Conservation (phyloP, 2,329 filamentous ascomycete species). For the Nemania sp. region DNA sequence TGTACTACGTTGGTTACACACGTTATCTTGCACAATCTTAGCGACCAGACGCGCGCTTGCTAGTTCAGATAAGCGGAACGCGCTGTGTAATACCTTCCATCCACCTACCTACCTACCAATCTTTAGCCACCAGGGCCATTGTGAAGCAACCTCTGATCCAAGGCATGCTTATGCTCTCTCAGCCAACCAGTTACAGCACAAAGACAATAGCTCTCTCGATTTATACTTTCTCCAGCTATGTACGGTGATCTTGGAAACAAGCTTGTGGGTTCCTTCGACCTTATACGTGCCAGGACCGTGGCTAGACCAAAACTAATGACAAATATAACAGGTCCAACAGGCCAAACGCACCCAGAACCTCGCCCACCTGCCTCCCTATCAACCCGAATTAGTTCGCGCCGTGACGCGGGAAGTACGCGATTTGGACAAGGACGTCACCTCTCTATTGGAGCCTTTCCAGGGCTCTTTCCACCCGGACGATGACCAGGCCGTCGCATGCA, state of each 20-base stretch:
- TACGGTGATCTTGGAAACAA: slow-evolving; percentile 89
- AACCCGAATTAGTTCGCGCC: slow-evolving; percentile 85
- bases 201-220: too few relatives aligned
- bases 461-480: slow-evolving; percentile 83
- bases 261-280: slow-evolving; percentile 59
- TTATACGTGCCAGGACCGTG: not conserved
- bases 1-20: too few relatives aligned
- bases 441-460: slow-evolving; percentile 79
- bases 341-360: slow-evolving; percentile 93
- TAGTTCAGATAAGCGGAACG: too few relatives aligned
- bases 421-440: slow-evolving; percentile 81
- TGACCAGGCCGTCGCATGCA: slow-evolving; percentile 83
- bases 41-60: too few relatives aligned
- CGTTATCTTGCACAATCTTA: too few relatives aligned
- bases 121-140: not conserved
- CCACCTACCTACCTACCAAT: not conserved
- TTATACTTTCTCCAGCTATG: slow-evolving; percentile 57
- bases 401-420: slow-evolving; percentile 92
- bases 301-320: slow-evolving; percentile 26
- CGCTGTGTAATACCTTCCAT: too few relatives aligned
- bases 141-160: not conserved
- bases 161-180: too few relatives aligned
- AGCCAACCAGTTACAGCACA: too few relatives aligned
- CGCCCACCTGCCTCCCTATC: slow-evolving; percentile 84
- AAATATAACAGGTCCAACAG: slow-evolving; percentile 74